Percentiles rank a stretch among this genome's conserved stretches.
Conservation (phyloP, 352 stramenopile genomes). For the Thalassiosira mediterranea region DNA sequence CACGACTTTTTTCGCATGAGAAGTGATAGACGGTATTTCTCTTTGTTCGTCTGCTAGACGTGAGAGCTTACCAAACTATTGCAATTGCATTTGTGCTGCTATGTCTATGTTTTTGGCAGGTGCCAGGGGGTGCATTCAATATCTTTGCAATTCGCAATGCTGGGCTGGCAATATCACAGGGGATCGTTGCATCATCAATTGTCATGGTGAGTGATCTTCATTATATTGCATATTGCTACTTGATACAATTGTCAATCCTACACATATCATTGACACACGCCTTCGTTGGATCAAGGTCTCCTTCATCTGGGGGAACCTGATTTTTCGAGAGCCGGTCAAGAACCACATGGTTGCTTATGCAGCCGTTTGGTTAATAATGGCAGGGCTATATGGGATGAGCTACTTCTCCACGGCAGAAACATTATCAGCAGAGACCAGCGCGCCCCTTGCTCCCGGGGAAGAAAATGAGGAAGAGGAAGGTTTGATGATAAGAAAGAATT, state of each 20-base stretch:
- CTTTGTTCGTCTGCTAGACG: too few species aligned
- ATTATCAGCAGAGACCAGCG: not conserved
- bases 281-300: too few species aligned
- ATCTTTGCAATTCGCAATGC: conserved; percentile 66
- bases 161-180: conserved; percentile 77
- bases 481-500: too few species aligned
- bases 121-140: conserved; percentile 56
- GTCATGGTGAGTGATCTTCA: too few species aligned
- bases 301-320: conserved; percentile 51
- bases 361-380: conserved; percentile 70
- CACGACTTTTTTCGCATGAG: too few species aligned
- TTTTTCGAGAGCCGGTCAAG: conserved; percentile 45
- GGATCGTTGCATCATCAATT: conserved; percentile 71
- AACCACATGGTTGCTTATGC: conserved; percentile 49
- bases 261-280: too few species aligned
- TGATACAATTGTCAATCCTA: too few species aligned
- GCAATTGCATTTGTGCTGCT: too few species aligned
- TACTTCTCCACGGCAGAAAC: conserved; percentile 61
- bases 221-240: too few species aligned
- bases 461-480: conserved; percentile 22
- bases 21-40: too few species aligned
- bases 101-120: too few species aligned
- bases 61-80: too few species aligned
- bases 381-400: conserved; percentile 72
- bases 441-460: conserved; percentile 1